These are phyloP conservation scores for Gossypium anomalum DNA, from an alignment of 345 rosid species.

Conservation along the genomic window DNA sequence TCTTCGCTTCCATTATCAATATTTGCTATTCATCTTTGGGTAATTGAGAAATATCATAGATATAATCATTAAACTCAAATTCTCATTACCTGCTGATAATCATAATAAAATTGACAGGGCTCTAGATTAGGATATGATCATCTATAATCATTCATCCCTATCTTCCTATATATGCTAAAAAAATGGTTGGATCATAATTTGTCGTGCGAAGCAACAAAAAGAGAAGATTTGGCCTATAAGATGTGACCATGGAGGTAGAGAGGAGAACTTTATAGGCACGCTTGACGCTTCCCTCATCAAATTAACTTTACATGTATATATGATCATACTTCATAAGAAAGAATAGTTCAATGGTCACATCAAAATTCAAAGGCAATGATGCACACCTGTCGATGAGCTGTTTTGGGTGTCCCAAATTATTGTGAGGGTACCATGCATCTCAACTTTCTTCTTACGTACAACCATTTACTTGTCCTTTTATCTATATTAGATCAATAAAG, in stretches of 20 bases:
- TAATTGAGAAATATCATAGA: not conserved
- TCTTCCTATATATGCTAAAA: not conserved
- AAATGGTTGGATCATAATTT: not conserved
- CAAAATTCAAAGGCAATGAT: not conserved
- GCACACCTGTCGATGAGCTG: slow-evolving; percentile 11
- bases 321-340: no score
- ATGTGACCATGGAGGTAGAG: not conserved
- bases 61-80: not conserved
- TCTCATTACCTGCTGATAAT: not conserved
- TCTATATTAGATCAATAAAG: not conserved
- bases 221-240: not conserved
- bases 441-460: not conserved
- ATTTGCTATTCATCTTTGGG: not conserved
- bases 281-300: not conserved
- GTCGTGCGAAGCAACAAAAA: not conserved
- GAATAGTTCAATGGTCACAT: not conserved
- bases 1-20: not conserved
- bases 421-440: slow-evolving; percentile 7
- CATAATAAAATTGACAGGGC: not conserved
- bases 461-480: not conserved
- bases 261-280: not conserved
- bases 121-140: not conserved
- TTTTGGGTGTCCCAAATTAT: slow-evolving; percentile 10
- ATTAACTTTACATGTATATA: not conserved
- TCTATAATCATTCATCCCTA: not conserved